Base-by-base conservation (phyloP, 1,284 basidiomycete species). In the Tilletia horrida region DNA sequence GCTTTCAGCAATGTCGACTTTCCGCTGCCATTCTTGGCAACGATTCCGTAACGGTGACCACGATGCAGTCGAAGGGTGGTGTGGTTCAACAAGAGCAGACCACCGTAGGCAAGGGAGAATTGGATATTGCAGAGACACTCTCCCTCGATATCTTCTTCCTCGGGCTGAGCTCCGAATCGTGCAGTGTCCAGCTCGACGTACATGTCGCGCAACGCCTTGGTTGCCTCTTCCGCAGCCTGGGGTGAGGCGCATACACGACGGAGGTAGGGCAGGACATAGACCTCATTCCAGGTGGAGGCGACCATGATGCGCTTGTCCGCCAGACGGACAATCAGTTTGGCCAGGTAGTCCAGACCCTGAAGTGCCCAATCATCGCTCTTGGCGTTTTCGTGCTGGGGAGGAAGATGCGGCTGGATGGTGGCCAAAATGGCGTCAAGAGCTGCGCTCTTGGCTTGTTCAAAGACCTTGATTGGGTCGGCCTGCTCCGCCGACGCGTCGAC, bases 1-100 rank as follows among this genome's bases (percentile, higher is more conserved):
- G 96, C 94, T 79, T 95, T 91, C 88, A 98, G 90, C 66, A 98
- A 86, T 0, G 96, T 98, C 57, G 91, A 92, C 85, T 98, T 98
- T 74, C 95, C 95, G 69, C 91, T 91, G 75, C 95, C 95, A 84
- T 98, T 98, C 43, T 91, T 87, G 50, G 93, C 95, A 62, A 96
- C 89, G 75, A 98, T 92, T 82, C 96, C 95, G 84, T 98, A 98
- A n/a, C 83, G 80, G 75, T 83, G 82, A 44, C 95, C 96, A 76
- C 93, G 90, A 83, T 93, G 87, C 67, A 98, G 88, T 72, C 91
- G 90, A 71, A 98, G 87, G 40, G 87, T 90, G 43, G 95, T 97
- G 84, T 98, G 95, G 68, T 97, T 98, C 73, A 98, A 88, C 69
- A 98, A 86, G 16, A 98, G 86, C 40, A 98, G 87, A 71, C 95